These are phyloP conservation scores for Clarireedia monteithiana DNA, from an alignment of 2,329 filamentous ascomycete genomes.

Conservation along the genomic window DNA sequence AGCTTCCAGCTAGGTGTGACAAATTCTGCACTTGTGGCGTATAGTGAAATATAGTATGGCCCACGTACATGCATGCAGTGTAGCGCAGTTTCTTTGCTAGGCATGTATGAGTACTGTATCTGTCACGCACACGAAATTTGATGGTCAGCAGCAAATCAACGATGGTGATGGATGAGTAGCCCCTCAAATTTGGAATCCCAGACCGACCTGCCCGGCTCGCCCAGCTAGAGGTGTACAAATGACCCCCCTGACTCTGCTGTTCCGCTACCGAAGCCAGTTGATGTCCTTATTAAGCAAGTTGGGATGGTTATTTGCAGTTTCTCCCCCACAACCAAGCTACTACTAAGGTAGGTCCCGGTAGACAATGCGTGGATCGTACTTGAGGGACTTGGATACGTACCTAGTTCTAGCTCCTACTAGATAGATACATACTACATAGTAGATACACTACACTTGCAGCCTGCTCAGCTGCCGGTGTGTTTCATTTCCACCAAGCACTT, in stretches of 20 bases:
- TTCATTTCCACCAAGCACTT: neutral
- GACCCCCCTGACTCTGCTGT: conserved; percentile 4
- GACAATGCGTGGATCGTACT: too few relatives aligned
- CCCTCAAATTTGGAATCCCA: neutral
- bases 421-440: too few relatives aligned
- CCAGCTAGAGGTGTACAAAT: neutral
- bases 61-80: too few relatives aligned
- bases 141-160: too few relatives aligned
- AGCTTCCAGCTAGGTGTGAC: too few relatives aligned
- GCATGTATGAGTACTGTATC: too few relatives aligned
- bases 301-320: neutral
- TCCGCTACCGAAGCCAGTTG: conserved; percentile 1
- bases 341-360: too few relatives aligned
- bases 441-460: neutral
- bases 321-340: neutral
- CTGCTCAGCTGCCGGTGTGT: neutral
- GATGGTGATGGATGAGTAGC: neutral
- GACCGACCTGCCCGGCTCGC: neutral
- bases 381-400: too few relatives aligned
- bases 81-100: too few relatives aligned
- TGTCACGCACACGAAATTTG: too few relatives aligned
- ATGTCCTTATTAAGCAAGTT: neutral
- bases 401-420: neutral
- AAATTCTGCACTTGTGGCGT: too few relatives aligned
- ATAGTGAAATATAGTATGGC: too few relatives aligned